Percentiles rank a stretch among this genome's conserved stretches.
Evolutionary conservation across 768 basidiomycete species (phyloP).

Genomic region (Phaeolepiota aurea): DNA sequence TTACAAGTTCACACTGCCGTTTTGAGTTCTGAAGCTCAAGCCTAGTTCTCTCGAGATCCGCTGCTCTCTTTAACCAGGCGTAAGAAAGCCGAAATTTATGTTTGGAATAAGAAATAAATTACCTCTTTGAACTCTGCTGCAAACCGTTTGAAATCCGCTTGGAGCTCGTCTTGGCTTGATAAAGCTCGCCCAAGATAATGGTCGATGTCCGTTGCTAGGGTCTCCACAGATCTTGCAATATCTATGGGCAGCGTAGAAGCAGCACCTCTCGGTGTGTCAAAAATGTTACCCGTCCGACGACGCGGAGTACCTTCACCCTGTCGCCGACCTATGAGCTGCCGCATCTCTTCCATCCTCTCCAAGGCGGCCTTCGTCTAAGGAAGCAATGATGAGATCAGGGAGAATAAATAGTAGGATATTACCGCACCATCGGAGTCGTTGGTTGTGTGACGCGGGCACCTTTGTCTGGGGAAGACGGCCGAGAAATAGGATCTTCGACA

Average conservation of each 20-base stretch:
- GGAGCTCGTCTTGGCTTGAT: slow-evolving; percentile 48
- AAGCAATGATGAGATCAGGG: slow-evolving; percentile 1
- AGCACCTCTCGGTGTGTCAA: slow-evolving; percentile 21
- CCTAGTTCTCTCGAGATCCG: slow-evolving; percentile 55
- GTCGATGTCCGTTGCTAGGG: slow-evolving; percentile 51
- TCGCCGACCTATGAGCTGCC: slow-evolving; percentile 57
- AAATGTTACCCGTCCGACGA: slow-evolving; percentile 33
- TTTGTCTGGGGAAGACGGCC: slow-evolving; percentile 54
- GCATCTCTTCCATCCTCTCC: slow-evolving; percentile 79
- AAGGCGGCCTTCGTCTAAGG: slow-evolving; percentile 65
- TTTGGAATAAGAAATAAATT: not conserved
- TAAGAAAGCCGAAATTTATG: not conserved
- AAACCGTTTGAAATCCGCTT: slow-evolving; percentile 39
- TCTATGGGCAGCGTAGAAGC: slow-evolving; percentile 17
- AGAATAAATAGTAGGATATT: slow-evolving; percentile 3
- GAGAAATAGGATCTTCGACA: slow-evolving; percentile 23
- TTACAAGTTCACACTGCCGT: slow-evolving; percentile 73
- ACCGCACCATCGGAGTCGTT: slow-evolving; percentile 32
- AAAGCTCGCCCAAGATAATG: slow-evolving; percentile 40
- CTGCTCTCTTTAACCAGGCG: slow-evolving; percentile 47
- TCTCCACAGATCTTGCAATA: slow-evolving; percentile 32
- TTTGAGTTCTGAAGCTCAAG: slow-evolving; percentile 61
- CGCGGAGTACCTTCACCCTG: slow-evolving; percentile 45
- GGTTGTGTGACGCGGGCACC: slow-evolving; percentile 37
- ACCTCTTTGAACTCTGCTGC: slow-evolving; percentile 53